A percentile compares a stretch with the other conserved stretches of the same genome.
Conservation (phyloP, 2,329 filamentous ascomycete genomes). For the Neospermospora avenae region DNA sequence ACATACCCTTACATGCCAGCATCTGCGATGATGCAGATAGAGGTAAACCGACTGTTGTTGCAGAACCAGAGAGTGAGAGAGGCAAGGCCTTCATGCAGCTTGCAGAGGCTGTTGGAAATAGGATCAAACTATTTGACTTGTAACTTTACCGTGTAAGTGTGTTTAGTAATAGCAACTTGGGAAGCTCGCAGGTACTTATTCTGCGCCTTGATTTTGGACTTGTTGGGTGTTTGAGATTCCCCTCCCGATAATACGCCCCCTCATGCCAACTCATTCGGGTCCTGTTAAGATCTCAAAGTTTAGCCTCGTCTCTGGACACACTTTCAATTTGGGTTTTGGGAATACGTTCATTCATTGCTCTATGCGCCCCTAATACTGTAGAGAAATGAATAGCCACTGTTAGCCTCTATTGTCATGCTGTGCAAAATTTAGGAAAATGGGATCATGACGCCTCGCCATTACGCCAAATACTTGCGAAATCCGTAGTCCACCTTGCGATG, state of each 20-base stretch:
- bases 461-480: constrained; percentile 35
- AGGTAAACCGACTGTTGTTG: constrained; percentile 86
- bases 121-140: constrained; percentile 27
- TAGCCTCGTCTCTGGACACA: constrained; percentile 15
- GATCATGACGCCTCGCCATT: constrained; percentile 32
- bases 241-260: not conserved
- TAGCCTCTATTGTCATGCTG: constrained; percentile 41
- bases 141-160: not conserved
- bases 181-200: not conserved
- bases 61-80: constrained; percentile 73
- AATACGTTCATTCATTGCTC: constrained; percentile 22
- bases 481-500: not conserved
- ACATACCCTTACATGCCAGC: constrained; percentile 80
- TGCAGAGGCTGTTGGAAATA: constrained; percentile 49
- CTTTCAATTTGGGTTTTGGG: constrained; percentile 4
- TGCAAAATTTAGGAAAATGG: constrained; percentile 18
- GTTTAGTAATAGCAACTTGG: not conserved
- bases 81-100: constrained; percentile 70
- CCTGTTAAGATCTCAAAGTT: constrained; percentile 15
- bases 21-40: constrained; percentile 86
- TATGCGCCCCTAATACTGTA: constrained; percentile 19
- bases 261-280: not conserved
- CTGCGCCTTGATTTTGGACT: not conserved
- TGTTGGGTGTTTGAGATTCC: not conserved
- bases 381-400: constrained; percentile 32